Conservation (phyloP, 306 rosid genomes). For the Boehmeria nivea region DNA sequence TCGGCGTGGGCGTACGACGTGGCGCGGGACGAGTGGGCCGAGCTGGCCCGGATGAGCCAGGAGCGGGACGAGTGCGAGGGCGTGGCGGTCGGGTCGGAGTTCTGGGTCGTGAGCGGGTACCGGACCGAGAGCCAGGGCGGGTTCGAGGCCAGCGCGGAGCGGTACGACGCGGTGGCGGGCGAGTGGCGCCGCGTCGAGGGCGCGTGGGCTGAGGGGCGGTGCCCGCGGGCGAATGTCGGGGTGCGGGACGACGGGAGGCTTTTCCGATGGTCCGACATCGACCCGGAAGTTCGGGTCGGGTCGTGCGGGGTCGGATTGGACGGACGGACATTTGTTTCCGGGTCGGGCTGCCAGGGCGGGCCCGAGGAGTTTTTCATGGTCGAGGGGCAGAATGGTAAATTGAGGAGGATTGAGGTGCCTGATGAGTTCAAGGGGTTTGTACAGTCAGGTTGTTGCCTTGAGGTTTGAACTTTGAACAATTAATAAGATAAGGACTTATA, state of each 20-base stretch:
- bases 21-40: constrained; percentile 35
- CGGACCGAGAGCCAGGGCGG: constrained; percentile 41
- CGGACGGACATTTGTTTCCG: constrained; percentile 23
- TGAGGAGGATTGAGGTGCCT: constrained; percentile 16
- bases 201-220: constrained; percentile 29
- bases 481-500: no score
- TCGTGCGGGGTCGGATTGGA: constrained; percentile 25
- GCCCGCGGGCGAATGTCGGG: constrained; percentile 41
- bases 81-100: constrained; percentile 30
- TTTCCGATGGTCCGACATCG: constrained; percentile 27
- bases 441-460: constrained; percentile 44
- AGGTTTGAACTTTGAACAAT: constrained; percentile 17
- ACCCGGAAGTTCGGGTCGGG: constrained; percentile 29
- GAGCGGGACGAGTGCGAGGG: constrained; percentile 62
- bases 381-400: constrained; percentile 35
- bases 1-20: constrained; percentile 40
- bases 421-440: constrained; percentile 33
- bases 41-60: constrained; percentile 32
- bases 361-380: constrained; percentile 21
- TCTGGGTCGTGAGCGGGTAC: constrained; percentile 56
- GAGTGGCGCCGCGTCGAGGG: constrained; percentile 39
- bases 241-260: constrained; percentile 32
- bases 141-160: constrained; percentile 36
- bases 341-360: constrained; percentile 45
- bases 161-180: constrained; percentile 29